These are phyloP conservation scores for Encephalitozoon intestinalis DNA, from an alignment of 371 early-diverging fungal species.

Conservation along the genomic window DNA sequence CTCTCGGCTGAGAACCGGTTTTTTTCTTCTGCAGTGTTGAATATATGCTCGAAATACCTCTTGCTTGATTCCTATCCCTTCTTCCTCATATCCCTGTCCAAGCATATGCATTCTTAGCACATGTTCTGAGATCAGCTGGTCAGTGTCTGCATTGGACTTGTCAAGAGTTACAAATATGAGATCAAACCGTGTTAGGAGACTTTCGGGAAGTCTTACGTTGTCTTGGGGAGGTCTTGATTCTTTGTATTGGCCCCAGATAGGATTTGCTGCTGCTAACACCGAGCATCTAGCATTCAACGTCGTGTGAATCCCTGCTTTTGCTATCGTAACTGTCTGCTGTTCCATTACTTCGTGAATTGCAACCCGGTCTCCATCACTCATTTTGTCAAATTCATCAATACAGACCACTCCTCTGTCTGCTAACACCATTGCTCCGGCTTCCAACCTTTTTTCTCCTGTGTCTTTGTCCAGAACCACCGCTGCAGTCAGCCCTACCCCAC, in stretches of 20 bases:
- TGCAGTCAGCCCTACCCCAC: constrained; percentile 92
- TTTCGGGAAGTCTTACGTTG: constrained; percentile 62
- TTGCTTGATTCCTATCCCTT: constrained; percentile 1
- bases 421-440: constrained; percentile 98
- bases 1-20: constrained; percentile 52
- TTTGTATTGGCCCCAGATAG: constrained; percentile 72
- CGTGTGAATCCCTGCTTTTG: constrained; percentile 93
- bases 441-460: constrained; percentile 74
- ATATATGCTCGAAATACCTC: constrained; percentile 44
- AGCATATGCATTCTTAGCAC: constrained; percentile 56
- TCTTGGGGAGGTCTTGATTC: constrained; percentile 51
- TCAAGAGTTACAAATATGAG: constrained; percentile 89
- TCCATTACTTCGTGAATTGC: constrained; percentile 99
- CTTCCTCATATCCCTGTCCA: constrained; percentile 26
- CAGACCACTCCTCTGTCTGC: constrained; percentile 95
- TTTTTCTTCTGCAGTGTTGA: constrained; percentile 33
- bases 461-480: constrained; percentile 78
- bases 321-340: constrained; percentile 92
- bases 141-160: constrained; percentile 68
- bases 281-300: constrained; percentile 93
- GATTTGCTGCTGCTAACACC: constrained; percentile 97
- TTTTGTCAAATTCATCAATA: constrained; percentile 99
- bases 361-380: constrained; percentile 91
- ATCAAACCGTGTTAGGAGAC: constrained; percentile 62
- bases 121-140: constrained; percentile 57